Percentiles rank a stretch among this genome's conserved stretches.
Conservation (phyloP, 768 basidiomycete species). For the Lentinula lateritia region DNA sequence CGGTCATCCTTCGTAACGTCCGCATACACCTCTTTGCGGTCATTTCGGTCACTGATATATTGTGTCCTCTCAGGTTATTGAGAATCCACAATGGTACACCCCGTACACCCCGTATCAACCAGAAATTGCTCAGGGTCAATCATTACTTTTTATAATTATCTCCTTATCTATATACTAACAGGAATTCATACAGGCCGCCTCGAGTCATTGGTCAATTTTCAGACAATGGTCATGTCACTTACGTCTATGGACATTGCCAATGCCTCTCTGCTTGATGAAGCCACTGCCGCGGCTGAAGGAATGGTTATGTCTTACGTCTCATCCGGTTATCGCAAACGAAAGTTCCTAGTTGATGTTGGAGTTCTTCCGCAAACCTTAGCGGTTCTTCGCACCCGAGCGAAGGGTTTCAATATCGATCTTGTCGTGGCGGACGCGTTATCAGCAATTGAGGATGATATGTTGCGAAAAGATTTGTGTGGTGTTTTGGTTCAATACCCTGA, state of each 20-base stretch:
- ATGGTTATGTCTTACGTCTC: constrained; percentile 92
- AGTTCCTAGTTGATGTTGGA: constrained; percentile 79
- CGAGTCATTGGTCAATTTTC: constrained; percentile 94
- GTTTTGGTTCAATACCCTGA: constrained; percentile 93
- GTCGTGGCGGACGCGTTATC: constrained; percentile 57
- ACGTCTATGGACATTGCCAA: constrained; percentile 95
- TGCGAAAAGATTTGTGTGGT: constrained; percentile 70
- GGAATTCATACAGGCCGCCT: constrained; percentile 63
- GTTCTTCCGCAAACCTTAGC: constrained; percentile 87
- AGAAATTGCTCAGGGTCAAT: constrained; percentile 92
- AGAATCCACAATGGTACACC: constrained; percentile 98
- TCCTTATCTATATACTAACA: constrained; percentile 3
- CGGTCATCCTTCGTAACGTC: constrained; percentile 90
- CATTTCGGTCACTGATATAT: neutral
- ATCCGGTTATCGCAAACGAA: constrained; percentile 63
- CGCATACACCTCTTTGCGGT: constrained; percentile 15
- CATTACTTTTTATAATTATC: neutral
- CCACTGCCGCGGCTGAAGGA: constrained; percentile 90
- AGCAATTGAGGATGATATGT: constrained; percentile 43
- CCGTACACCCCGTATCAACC: constrained; percentile 96
- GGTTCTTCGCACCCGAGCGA: constrained; percentile 86
- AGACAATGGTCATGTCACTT: constrained; percentile 93
- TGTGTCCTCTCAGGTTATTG: constrained; percentile 54
- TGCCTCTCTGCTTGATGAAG: constrained; percentile 91
- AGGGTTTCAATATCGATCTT: constrained; percentile 88